phyloP scores from a whole-genome alignment of 306 rosid species.

The Quercus ilex region DNA sequence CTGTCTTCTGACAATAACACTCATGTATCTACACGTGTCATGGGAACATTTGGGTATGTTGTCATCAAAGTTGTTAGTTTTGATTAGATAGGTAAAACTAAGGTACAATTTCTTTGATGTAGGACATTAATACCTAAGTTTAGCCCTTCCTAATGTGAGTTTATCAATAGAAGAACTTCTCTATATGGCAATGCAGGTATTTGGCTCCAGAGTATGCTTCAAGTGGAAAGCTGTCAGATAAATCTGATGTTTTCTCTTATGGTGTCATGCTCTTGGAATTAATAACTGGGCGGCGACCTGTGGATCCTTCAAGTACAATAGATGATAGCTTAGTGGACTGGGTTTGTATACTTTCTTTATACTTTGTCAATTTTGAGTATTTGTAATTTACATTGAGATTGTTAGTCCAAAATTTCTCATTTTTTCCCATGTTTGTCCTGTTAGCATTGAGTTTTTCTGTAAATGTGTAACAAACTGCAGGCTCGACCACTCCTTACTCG shows the following conservation, averaged over 20 bases:
- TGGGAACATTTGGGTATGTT: conserved; percentile 90
- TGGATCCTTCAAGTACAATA: conserved; percentile 50
- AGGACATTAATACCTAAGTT: no score
- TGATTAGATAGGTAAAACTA: no score
- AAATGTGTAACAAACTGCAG: conserved; percentile 32
- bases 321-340: conserved; percentile 95
- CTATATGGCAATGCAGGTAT: conserved; percentile 47
- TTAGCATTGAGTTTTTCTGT: background rate
- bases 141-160: no score
- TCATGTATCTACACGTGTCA: conserved; percentile 87
- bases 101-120: no score
- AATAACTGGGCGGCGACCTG: conserved; percentile 72
- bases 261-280: conserved; percentile 93
- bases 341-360: conserved; percentile 43
- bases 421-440: background rate
- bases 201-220: conserved; percentile 96
- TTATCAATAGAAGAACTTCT: background rate
- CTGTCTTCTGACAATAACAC: conserved; percentile 67
- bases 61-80: background rate
- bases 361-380: background rate
- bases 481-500: conserved; percentile 70
- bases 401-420: background rate
- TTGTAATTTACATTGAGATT: background rate
- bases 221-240: conserved; percentile 86
- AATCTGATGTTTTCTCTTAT: conserved; percentile 88